Percentiles rank a stretch among this genome's conserved stretches.
Conservation (phyloP, 2,329 filamentous ascomycete genomes). For the Xylaria sp. region DNA sequence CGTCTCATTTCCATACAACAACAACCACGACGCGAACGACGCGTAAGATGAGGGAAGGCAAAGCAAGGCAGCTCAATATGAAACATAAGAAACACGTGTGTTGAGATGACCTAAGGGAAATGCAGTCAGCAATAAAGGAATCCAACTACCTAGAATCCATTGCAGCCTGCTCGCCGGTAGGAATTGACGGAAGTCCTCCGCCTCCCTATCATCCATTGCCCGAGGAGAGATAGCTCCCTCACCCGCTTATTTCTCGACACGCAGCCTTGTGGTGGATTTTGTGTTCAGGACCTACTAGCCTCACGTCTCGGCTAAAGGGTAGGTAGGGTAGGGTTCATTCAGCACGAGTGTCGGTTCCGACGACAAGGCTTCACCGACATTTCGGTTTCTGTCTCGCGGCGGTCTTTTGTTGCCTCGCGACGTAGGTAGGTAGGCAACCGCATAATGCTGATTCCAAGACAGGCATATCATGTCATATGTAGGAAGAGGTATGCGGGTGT, state of each 20-base stretch:
- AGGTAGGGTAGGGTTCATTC: neutral
- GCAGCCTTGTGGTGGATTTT: slow-evolving; percentile 1
- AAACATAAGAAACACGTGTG: neutral
- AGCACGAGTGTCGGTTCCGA: neutral
- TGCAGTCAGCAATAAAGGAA: neutral
- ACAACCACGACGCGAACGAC: too few species aligned
- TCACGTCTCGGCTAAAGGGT: neutral
- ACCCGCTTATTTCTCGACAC: neutral
- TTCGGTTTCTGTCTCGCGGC: slow-evolving; percentile 12
- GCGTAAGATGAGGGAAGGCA: neutral
- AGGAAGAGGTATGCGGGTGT: neutral
- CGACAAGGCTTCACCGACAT: slow-evolving; percentile 33
- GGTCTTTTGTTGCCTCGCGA: neutral
- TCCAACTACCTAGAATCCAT: neutral
- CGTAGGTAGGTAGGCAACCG: slow-evolving; percentile 12
- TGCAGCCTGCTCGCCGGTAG: slow-evolving; percentile 4
- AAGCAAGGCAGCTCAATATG: neutral
- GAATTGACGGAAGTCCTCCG: slow-evolving; percentile 14
- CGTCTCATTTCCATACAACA: neutral
- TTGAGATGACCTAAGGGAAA: neutral
- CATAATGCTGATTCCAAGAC: slow-evolving; percentile 16
- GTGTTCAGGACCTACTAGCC: slow-evolving; percentile 10
- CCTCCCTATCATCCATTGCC: neutral
- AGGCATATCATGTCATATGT: slow-evolving; percentile 19
- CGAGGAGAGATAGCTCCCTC: neutral